These are phyloP conservation scores for Alternaria angustiovoidea DNA, from an alignment of 2,329 filamentous ascomycete genomes.

Conservation along the genomic window DNA sequence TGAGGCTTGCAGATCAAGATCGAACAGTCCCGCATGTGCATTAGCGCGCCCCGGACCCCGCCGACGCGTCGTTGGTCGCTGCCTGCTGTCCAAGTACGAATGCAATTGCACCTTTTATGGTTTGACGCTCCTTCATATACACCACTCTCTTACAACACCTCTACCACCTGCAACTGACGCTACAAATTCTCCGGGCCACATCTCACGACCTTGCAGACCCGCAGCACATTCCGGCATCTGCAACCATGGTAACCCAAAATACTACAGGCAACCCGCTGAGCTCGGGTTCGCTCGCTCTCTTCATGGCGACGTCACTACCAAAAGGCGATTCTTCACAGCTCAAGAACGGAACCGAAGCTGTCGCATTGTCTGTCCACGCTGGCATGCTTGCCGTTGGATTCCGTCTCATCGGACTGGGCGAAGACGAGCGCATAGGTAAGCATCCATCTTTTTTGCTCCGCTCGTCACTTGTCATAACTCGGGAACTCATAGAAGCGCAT, in stretches of 20 bases:
- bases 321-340: constrained; percentile 55
- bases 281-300: constrained; percentile 52
- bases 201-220: not conserved
- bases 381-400: constrained; percentile 84
- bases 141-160: not conserved
- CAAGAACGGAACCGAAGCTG: constrained; percentile 78
- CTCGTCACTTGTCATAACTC: constrained; percentile 28
- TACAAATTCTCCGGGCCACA: not conserved
- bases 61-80: constrained; percentile 21
- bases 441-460: constrained; percentile 3
- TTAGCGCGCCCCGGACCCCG: constrained; percentile 35
- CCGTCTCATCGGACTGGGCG: constrained; percentile 80
- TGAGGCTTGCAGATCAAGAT: constrained; percentile 18
- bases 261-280: constrained; percentile 55
- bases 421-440: constrained; percentile 78
- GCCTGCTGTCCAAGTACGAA: constrained; percentile 8
- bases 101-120: not conserved
- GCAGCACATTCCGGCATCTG: not conserved
- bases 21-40: constrained; percentile 13
- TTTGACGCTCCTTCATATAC: not conserved
- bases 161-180: not conserved
- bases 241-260: constrained; percentile 38
- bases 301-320: constrained; percentile 57
- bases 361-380: constrained; percentile 84
- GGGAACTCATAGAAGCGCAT: constrained; percentile 59